Evolutionary conservation across 2,329 filamentous ascomycete species (phyloP), one percentile per base, ranked within the genome.

Genomic region (Fusarium redolens): DNA sequence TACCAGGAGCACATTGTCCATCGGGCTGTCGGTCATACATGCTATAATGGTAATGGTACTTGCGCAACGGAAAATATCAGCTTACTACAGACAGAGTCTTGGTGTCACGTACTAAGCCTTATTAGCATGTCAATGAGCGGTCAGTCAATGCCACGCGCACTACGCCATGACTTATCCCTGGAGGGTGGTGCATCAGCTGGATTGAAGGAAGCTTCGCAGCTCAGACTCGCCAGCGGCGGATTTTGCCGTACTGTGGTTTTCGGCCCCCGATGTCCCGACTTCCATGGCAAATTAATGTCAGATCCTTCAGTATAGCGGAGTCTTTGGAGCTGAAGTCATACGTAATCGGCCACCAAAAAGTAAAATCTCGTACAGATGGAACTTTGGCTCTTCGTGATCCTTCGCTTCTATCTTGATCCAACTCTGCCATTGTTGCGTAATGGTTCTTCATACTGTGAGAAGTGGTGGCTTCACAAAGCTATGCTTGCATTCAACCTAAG

Each of bases 101-200:
- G 33, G 37, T 41, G 28, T 55, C 22, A 40, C 30, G 13, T 30
- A 61, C 15, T 22, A 50, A 56, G 55, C 20, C 12, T n/a, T 30
- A 9, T n/a, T 30, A 9, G 7, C 54, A 37, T 48, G 31, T 8
- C 22, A 57, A 50, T 66, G 22, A 55, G 44, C 55, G 50, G 40
- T 57, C 61, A 51, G 28, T 40, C n/a, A 40, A 15, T 15, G 18
- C 12, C 60, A 55, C 22, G 18, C 14, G 37, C 28, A 17, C 28
- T 38, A 61, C 50, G 48, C 22, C 48, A 44, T 44, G 50, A 54
- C 38, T 66, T 33, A 11, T 25, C 6, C n/a, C 2, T n/a, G 30
- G n/a, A 41, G 18, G 38, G 20, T 17, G 35, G 43, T 51, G 48
- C 37, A 63, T 69, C 65, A 64, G 65, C 66, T 65, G 45, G 28